Base-by-base conservation (phyloP, 306 rosid species). In the Ormosia semicastrata region DNA sequence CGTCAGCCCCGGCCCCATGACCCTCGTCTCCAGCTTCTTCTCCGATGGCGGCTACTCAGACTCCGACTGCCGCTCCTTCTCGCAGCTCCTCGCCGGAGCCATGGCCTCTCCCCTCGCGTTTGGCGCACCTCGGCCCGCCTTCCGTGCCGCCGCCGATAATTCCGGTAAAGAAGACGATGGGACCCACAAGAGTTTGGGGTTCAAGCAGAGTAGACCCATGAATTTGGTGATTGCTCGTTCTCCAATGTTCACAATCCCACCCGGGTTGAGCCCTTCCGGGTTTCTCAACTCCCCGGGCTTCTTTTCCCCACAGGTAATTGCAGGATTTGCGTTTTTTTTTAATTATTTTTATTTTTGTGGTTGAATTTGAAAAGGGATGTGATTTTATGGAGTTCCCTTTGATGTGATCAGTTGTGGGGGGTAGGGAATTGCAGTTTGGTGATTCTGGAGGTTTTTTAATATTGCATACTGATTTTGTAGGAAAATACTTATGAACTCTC, bases 81-180 rank as follows among this genome's bases (percentile, higher is more conserved):
- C 99, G 30, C 99, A 95, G 74, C 91, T 95, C 11, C 99, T 95
- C 3, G 99, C 98, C 47, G 99, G 99, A 41, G 98, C 99, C 59
- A 95, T 95, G 92, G 94, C 93, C 8, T 95, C 99, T 17, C 99
- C 99, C 3, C 71, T 93, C 49, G 97, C 94, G 6, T 80, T 14
- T 47, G 64, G 84, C 3, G 50, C 78, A 8, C 2, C 32, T 47
- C 33, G 10, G 62, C 62, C 62, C 34, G 2, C 58, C 40, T 9
- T 11, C 39, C 1, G 0, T 13, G 6, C n/a, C 39, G 41, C 54
- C 10, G 44, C 52, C 3, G 85, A 82, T 17, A 77, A 66, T 86
- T 82, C 66, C 39, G 44, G 60, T 39, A 81, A 87, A 49, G 90
- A 82, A 36, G 89, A 75, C 15, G 78, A 73, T 66, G 94, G 75